These are phyloP conservation scores for Plasmodium gallinaceum DNA, from an alignment of 169 alveolate genomes.

Conservation along the genomic window DNA sequence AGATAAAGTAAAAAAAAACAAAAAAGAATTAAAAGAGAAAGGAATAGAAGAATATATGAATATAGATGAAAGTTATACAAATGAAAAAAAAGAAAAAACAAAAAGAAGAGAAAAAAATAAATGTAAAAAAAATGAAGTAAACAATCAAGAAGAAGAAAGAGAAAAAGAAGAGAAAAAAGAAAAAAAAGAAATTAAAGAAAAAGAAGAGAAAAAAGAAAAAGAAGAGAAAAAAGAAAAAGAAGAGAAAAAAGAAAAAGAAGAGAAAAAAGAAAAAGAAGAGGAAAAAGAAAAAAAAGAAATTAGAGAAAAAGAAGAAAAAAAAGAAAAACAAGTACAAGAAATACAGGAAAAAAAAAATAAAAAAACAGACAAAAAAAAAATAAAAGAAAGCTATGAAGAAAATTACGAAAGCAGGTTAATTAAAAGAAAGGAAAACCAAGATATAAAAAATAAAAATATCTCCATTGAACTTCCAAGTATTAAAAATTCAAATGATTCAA, in stretches of 20 bases:
- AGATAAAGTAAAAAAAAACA: neutral
- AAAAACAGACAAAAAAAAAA: neutral
- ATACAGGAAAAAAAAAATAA: neutral
- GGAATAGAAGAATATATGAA: neutral
- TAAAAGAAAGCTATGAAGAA: neutral
- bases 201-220: neutral
- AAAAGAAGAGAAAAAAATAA: constrained; percentile 7
- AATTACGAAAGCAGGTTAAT: neutral
- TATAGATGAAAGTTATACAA: neutral
- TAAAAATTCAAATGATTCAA: neutral
- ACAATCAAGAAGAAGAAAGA: neutral
- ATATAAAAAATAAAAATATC: neutral
- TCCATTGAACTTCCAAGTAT: neutral
- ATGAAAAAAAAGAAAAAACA: neutral
- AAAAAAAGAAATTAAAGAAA: constrained; percentile 3
- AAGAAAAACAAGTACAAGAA: constrained; percentile 1
- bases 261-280: neutral
- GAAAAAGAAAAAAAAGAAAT: neutral
- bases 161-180: constrained; percentile 18
- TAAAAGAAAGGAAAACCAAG: neutral
- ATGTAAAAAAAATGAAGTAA: neutral
- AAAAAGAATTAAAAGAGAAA: neutral
- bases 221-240: neutral
- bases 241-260: neutral
- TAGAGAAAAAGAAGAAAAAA: neutral